Evolutionary conservation across 306 rosid genomes (phyloP).

Genomic region (Prunus dulcis): DNA sequence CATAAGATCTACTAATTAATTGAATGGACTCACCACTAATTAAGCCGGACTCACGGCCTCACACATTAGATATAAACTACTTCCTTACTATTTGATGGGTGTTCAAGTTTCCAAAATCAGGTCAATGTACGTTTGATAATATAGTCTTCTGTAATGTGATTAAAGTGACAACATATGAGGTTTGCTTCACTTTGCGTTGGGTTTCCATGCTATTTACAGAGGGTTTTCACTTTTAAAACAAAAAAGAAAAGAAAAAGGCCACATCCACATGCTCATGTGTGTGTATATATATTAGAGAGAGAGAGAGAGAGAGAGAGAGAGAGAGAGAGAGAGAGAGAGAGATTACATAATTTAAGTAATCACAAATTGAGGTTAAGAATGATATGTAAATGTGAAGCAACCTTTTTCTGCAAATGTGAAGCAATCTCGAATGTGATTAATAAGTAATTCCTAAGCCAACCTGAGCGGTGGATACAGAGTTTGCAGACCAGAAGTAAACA

Average conservation of each 20-base stretch:
- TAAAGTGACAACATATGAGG: neutral
- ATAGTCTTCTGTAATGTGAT: neutral
- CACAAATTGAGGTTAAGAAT: neutral
- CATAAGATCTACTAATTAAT: neutral
- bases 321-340: neutral
- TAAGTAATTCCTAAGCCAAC: slow-evolving; percentile 1
- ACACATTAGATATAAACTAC: neutral
- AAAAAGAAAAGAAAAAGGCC: neutral
- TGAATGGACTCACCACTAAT: neutral
- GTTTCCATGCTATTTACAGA: slow-evolving; percentile 1
- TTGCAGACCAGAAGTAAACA: slow-evolving; percentile 12
- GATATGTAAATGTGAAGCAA: neutral
- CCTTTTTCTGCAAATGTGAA: neutral
- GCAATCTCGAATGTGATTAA: neutral
- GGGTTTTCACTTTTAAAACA: neutral
- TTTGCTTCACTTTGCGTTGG: neutral
- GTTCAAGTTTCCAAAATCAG: neutral
- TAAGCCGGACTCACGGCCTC: neutral
- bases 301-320: neutral
- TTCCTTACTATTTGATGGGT: neutral
- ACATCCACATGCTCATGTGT: neutral
- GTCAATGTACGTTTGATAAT: too few species aligned
- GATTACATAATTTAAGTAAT: neutral
- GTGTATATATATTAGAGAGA: neutral
- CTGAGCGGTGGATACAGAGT: neutral